Evolutionary conservation across 306 rosid genomes (phyloP).

Genomic region (Betula pendula): DNA sequence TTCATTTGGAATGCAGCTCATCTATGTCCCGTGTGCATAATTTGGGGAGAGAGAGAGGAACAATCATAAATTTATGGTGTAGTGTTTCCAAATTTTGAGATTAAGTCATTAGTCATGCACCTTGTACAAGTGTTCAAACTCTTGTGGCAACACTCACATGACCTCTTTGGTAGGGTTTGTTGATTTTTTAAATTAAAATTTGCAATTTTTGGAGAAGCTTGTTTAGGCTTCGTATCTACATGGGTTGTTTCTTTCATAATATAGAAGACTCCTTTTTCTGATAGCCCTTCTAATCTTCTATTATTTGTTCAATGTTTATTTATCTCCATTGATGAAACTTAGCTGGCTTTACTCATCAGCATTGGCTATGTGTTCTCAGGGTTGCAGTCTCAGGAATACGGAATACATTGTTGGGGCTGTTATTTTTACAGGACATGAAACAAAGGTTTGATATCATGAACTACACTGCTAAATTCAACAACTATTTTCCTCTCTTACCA

Average conservation of each 20-base stretch:
- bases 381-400: conserved; percentile 98
- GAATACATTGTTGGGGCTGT: conserved; percentile 89
- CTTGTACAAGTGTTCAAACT: neutral
- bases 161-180: neutral
- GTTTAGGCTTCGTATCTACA: neutral
- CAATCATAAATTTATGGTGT: neutral
- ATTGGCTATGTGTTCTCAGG: conserved; percentile 51
- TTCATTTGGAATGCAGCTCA: neutral
- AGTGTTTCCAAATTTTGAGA: neutral
- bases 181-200: neutral
- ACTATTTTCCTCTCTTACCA: neutral
- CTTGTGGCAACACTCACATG: neutral
- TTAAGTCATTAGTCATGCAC: neutral
- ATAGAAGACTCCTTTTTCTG: neutral
- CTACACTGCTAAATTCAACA: conserved; percentile 9
- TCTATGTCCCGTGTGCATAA: neutral
- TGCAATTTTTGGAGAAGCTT: neutral
- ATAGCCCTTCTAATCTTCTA: conserved; percentile 14
- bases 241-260: neutral
- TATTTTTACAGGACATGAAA: conserved; percentile 93
- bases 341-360: conserved; percentile 26
- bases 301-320: conserved; percentile 14
- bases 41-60: neutral
- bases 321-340: conserved; percentile 14
- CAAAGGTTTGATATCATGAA: conserved; percentile 67